These are phyloP conservation scores for Neoscytalidium dimidiatum DNA, from an alignment of 2,329 filamentous ascomycete genomes.

Conservation along the genomic window DNA sequence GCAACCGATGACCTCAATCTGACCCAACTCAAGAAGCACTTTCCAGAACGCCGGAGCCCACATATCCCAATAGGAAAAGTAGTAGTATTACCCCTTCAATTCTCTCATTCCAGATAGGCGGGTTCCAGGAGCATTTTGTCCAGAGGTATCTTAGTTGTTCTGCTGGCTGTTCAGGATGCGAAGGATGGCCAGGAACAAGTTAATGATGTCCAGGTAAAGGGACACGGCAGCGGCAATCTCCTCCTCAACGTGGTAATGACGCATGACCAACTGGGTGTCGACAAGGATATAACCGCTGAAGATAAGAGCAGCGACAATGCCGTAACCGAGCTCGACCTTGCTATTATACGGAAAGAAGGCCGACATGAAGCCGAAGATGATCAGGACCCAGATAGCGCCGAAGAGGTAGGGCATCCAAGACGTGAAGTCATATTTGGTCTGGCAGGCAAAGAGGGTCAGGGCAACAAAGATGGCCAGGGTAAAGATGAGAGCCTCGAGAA, in stretches of 20 bases:
- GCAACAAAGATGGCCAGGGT: conserved; percentile 70
- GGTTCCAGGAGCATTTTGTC: not conserved
- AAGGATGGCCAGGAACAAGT: conserved; percentile 93
- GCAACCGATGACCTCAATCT: not conserved
- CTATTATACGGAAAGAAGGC: conserved; percentile 84
- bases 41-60: not conserved
- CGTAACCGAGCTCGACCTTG: conserved; percentile 83
- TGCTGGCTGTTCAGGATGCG: conserved; percentile 94
- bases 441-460: conserved; percentile 82
- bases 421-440: conserved; percentile 98
- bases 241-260: conserved; percentile 96
- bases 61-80: not conserved
- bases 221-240: conserved; percentile 95
- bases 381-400: conserved; percentile 82
- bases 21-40: not conserved
- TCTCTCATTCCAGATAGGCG: not conserved
- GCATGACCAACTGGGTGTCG: conserved; percentile 93
- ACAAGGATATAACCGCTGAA: conserved; percentile 96
- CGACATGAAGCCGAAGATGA: conserved; percentile 91
- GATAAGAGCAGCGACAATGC: conserved; percentile 76
- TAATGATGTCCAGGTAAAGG: conserved; percentile 94
- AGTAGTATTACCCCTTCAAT: not conserved
- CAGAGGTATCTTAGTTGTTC: conserved; percentile 67
- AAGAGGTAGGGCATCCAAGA: conserved; percentile 96
- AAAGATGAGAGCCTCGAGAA: conserved; percentile 86